phyloP scores from a whole-genome alignment of 2,329 filamentous ascomycete genomes.

The Colletotrichum liaoningense region DNA sequence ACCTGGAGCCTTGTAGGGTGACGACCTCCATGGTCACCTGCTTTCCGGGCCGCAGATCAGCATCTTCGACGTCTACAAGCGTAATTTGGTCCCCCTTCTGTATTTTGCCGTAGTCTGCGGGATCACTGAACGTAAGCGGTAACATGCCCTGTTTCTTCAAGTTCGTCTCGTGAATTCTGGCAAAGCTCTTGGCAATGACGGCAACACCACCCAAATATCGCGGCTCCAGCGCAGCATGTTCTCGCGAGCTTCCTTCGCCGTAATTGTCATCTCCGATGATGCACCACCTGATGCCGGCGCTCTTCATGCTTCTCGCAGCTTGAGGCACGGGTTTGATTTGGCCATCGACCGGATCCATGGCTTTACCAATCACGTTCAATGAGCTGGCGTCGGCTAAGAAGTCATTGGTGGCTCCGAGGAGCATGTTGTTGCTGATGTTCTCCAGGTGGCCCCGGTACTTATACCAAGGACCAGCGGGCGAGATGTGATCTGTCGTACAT shows the following conservation, averaged over 20 bases:
- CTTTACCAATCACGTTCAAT: conserved; percentile 41
- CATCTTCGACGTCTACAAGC: conserved; percentile 28
- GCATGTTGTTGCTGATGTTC: conserved; percentile 51
- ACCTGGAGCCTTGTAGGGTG: conserved; percentile 40
- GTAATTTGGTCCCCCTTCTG: conserved; percentile 17
- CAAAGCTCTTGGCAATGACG: conserved; percentile 84
- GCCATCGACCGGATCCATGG: conserved; percentile 38
- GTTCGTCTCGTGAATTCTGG: conserved; percentile 93
- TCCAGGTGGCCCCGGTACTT: conserved; percentile 52
- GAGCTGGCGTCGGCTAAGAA: conserved; percentile 41
- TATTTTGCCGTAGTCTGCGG: conserved; percentile 82
- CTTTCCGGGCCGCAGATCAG: conserved; percentile 41
- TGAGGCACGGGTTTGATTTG: conserved; percentile 41
- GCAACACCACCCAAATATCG: conserved; percentile 85
- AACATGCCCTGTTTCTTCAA: conserved; percentile 80
- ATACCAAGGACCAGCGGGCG: conserved; percentile 51
- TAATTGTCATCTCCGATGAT: conserved; percentile 66
- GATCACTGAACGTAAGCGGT: conserved; percentile 75
- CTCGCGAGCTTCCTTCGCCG: conserved; percentile 86
- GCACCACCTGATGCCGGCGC: conserved; percentile 41
- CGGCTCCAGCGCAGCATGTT: conserved; percentile 89
- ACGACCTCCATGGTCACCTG: conserved; percentile 44
- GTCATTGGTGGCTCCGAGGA: conserved; percentile 47
- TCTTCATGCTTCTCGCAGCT: conserved; percentile 41
- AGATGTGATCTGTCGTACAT: conserved; percentile 53